These are phyloP conservation scores for Warburgia ugandensis DNA, from an alignment of 164 flowering plant genomes.

Conservation along the genomic window DNA sequence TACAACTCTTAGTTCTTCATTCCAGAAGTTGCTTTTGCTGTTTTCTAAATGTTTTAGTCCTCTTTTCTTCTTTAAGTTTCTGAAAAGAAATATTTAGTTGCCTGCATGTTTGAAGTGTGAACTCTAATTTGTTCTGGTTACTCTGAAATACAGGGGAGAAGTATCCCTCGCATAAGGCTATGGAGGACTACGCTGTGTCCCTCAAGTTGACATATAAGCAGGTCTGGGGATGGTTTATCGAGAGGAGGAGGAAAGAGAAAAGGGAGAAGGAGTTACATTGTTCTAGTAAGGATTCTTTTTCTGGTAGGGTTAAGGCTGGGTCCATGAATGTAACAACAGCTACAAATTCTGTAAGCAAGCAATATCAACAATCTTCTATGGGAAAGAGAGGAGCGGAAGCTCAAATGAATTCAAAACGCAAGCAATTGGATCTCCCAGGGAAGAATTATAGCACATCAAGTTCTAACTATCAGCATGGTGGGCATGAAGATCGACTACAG, in stretches of 20 bases:
- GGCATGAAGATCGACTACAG: conserved; percentile 2
- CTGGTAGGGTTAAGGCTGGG: conserved; percentile 1
- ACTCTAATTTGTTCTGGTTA: too few relatives aligned
- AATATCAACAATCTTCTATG: conserved; percentile 3
- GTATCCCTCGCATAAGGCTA: conserved; percentile 33
- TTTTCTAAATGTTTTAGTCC: too few relatives aligned
- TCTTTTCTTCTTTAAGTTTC: too few relatives aligned
- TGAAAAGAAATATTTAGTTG: too few relatives aligned
- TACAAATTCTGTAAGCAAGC: conserved; percentile 10
- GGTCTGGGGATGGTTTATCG: conserved; percentile 54
- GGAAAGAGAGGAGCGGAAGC: conserved; percentile 3
- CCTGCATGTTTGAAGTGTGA: too few relatives aligned
- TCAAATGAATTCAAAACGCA: too few relatives aligned
- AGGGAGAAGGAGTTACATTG: conserved; percentile 8
- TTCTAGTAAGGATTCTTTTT: conserved; percentile 11
- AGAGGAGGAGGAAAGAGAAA: conserved; percentile 53
- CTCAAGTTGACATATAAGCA: conserved; percentile 52
- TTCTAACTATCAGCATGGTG: not conserved
- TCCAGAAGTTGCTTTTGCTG: too few relatives aligned
- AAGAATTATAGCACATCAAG: conserved; percentile 18
- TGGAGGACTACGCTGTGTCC: conserved; percentile 38
- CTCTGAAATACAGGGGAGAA: conserved; percentile 50
- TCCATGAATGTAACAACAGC: not conserved
- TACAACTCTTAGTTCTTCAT: too few relatives aligned
- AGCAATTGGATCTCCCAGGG: too few relatives aligned